A percentile compares a stretch with the other conserved stretches of the same genome.
phyloP scores from a whole-genome alignment of 306 rosid genomes.

The Alnus glutinosa region DNA sequence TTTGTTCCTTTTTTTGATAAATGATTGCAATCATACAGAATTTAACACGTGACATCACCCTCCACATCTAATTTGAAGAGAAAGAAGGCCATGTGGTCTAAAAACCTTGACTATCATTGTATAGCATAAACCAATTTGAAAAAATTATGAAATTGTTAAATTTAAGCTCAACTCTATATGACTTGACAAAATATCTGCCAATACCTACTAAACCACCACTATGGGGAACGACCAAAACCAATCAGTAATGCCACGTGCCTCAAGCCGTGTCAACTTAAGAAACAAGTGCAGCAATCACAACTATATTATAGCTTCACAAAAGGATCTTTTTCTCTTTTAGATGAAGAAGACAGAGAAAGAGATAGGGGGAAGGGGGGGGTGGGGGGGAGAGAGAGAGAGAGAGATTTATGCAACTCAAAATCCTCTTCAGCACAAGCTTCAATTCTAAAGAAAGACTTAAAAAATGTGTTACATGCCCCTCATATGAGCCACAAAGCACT shows the following conservation, averaged over 20 bases:
- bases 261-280: not conserved
- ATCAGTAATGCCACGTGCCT: too few relatives aligned
- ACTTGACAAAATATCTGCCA: too few relatives aligned
- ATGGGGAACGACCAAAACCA: too few relatives aligned
- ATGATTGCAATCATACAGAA: not conserved
- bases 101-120: not conserved
- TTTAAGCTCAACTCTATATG: not conserved
- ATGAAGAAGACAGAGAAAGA: too few relatives aligned
- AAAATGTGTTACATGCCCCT: not conserved
- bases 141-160: not conserved
- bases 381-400: not conserved
- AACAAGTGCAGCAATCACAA: not conserved
- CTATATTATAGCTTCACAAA: not conserved
- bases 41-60: not conserved
- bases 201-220: too few relatives aligned
- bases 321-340: too few relatives aligned
- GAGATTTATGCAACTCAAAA: not conserved
- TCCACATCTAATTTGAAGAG: not conserved
- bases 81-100: not conserved
- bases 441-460: not conserved
- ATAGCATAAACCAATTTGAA: not conserved
- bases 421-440: not conserved
- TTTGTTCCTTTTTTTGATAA: not conserved
- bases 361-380: not conserved
- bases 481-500: not conserved